Conservation (phyloP, 2,329 filamentous ascomycete genomes). For the Botrytis deweyae region DNA sequence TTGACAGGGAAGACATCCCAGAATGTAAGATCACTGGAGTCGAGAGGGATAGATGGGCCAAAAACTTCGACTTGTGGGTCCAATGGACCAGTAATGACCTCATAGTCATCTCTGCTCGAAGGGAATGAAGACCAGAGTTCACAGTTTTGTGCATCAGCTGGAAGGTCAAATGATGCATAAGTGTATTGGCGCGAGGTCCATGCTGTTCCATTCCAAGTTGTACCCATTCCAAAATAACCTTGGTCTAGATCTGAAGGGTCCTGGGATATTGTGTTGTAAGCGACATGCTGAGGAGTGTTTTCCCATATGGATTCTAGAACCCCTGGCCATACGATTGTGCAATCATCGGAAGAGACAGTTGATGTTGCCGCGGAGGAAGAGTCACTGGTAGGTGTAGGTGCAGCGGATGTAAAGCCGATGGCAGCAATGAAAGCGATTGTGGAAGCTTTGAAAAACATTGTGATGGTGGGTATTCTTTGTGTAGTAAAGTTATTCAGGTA, state of each 20-base stretch:
- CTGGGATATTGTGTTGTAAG: background rate
- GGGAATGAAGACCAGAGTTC: constrained; percentile 5
- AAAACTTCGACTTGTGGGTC: constrained; percentile 1
- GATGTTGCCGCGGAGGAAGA: background rate
- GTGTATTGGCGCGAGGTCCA: constrained; percentile 7
- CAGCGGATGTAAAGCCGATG: background rate
- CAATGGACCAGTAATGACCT: background rate
- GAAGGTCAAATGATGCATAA: constrained; percentile 3
- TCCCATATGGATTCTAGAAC: background rate
- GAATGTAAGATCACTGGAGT: background rate
- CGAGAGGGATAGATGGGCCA: background rate
- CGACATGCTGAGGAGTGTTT: background rate
- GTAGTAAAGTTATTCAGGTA: background rate
- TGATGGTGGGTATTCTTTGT: background rate
- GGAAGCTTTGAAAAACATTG: constrained; percentile 2
- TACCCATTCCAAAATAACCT: constrained; percentile 6
- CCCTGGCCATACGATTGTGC: background rate
- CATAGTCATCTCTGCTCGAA: background rate
- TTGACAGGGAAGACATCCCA: constrained; percentile 3
- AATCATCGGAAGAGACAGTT: background rate
- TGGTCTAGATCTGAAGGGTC: background rate
- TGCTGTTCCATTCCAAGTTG: constrained; percentile 8
- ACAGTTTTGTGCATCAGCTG: background rate
- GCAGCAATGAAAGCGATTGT: background rate
- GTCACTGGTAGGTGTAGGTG: background rate